These are phyloP conservation scores for Rauvolfia tetraphylla DNA, from an alignment of 257 asterid species.

Conservation along the genomic window DNA sequence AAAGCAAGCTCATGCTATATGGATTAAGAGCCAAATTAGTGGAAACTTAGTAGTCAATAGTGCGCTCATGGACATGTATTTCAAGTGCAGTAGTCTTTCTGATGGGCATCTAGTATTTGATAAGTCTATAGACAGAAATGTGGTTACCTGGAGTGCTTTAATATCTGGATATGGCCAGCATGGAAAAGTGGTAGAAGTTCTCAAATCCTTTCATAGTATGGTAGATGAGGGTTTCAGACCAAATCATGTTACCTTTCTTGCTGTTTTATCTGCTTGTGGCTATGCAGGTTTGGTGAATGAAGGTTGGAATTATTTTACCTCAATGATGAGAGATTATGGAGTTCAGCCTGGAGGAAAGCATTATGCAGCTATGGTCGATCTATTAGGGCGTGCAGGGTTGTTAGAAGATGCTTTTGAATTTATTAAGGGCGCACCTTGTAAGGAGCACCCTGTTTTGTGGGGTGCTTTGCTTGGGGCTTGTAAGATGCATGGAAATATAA, in stretches of 20 bases:
- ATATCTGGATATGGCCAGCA: slow-evolving; percentile 85
- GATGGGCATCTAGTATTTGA: slow-evolving; percentile 68
- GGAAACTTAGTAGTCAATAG: slow-evolving; percentile 68
- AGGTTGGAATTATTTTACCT: slow-evolving; percentile 68
- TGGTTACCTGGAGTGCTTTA: slow-evolving; percentile 84
- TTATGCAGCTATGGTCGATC: slow-evolving; percentile 81
- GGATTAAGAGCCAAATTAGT: slow-evolving; percentile 58
- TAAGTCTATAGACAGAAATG: slow-evolving; percentile 61
- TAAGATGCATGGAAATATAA: slow-evolving; percentile 68
- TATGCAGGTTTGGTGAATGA: slow-evolving; percentile 76
- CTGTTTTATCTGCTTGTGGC: slow-evolving; percentile 88
- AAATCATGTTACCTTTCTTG: slow-evolving; percentile 82
- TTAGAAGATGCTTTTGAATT: slow-evolving; percentile 73
- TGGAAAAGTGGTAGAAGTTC: slow-evolving; percentile 66
- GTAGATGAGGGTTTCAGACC: slow-evolving; percentile 76
- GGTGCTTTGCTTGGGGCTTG: slow-evolving; percentile 89
- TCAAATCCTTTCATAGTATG: slow-evolving; percentile 66
- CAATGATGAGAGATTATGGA: slow-evolving; percentile 68
- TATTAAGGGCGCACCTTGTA: slow-evolving; percentile 50
- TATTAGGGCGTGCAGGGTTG: slow-evolving; percentile 87
- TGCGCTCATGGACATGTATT: slow-evolving; percentile 94
- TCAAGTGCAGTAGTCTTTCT: slow-evolving; percentile 81
- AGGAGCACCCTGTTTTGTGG: slow-evolving; percentile 86
- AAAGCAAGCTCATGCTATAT: slow-evolving; percentile 67
- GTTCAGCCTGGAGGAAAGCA: slow-evolving; percentile 73